A percentile compares a stretch with the other conserved stretches of the same genome.
Conservation (phyloP, 176 grass and related monocot genomes). For the Avena insularis region DNA sequence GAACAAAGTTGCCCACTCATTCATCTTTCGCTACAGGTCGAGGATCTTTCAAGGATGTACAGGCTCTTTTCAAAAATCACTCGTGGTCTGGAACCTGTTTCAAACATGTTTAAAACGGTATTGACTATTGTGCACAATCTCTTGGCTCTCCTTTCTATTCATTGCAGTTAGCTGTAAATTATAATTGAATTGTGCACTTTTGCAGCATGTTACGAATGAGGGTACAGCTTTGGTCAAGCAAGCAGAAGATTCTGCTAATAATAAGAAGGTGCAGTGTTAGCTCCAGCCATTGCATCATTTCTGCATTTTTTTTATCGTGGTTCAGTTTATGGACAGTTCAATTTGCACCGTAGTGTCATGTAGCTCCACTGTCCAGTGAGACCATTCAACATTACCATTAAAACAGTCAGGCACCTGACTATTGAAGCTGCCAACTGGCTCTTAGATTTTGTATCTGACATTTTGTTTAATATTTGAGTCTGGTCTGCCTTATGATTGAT, state of each 20-base stretch:
- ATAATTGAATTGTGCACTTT: constrained; percentile 26
- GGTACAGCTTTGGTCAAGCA: constrained; percentile 92
- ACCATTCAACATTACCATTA: background rate
- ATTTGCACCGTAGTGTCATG: background rate
- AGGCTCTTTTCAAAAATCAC: constrained; percentile 86
- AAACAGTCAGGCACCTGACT: background rate
- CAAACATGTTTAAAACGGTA: constrained; percentile 95
- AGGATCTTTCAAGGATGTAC: constrained; percentile 94
- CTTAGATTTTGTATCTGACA: background rate
- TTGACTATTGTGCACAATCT: background rate
- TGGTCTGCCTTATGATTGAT: background rate
- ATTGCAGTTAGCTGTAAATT: background rate
- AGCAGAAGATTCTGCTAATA: constrained; percentile 94
- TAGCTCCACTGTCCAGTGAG: background rate
- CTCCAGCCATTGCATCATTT: constrained; percentile 29
- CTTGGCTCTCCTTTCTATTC: background rate
- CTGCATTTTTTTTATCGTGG: background rate
- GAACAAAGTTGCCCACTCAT: constrained; percentile 24
- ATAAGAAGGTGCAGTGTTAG: constrained; percentile 75
- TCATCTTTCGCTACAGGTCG: constrained; percentile 55
- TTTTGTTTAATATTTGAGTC: background rate
- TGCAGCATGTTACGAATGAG: constrained; percentile 88
- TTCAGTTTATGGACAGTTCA: background rate
- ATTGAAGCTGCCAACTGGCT: background rate
- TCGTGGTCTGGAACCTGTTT: constrained; percentile 86